Percentiles rank a stretch among this genome's conserved stretches.
Conservation (phyloP, 2,329 filamentous ascomycete species). For the Mycosphaerella sp. region DNA sequence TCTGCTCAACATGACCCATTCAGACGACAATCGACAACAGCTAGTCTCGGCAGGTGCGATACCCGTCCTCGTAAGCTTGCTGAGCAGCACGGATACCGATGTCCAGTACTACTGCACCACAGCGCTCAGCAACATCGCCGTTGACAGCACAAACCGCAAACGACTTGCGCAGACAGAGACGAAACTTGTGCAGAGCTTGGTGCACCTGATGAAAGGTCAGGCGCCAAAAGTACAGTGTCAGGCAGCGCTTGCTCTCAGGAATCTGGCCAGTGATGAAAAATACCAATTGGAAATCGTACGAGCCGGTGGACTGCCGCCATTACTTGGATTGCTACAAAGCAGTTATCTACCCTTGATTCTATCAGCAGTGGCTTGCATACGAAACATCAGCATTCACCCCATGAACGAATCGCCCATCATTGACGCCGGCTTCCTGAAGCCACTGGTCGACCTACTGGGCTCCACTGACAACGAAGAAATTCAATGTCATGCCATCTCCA, state of each 20-base stretch:
- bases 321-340: conserved; percentile 85
- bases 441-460: conserved; percentile 85
- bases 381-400: conserved; percentile 98
- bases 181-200: conserved; percentile 85
- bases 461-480: conserved; percentile 98
- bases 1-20: conserved; percentile 98
- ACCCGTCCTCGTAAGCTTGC: conserved; percentile 88
- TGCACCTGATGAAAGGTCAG: conserved; percentile 94
- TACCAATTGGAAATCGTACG: conserved; percentile 98
- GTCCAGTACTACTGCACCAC: conserved; percentile 99
- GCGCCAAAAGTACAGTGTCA: conserved; percentile 98
- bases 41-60: conserved; percentile 97
- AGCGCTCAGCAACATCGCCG: conserved; percentile 95
- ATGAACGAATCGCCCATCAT: conserved; percentile 98
- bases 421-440: conserved; percentile 90
- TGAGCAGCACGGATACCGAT: conserved; percentile 89
- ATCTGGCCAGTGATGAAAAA: conserved; percentile 95
- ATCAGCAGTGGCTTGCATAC: conserved; percentile 94
- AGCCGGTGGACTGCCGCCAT: conserved; percentile 73
- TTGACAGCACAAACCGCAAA: conserved; percentile 84
- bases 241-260: conserved; percentile 86
- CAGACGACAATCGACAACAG: conserved; percentile 96
- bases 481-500: conserved; percentile 97
- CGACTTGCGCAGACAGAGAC: conserved; percentile 86
- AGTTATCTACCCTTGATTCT: conserved; percentile 94